Base-by-base conservation (phyloP, 2,329 filamentous ascomycete species). In the Cercospora beticola region DNA sequence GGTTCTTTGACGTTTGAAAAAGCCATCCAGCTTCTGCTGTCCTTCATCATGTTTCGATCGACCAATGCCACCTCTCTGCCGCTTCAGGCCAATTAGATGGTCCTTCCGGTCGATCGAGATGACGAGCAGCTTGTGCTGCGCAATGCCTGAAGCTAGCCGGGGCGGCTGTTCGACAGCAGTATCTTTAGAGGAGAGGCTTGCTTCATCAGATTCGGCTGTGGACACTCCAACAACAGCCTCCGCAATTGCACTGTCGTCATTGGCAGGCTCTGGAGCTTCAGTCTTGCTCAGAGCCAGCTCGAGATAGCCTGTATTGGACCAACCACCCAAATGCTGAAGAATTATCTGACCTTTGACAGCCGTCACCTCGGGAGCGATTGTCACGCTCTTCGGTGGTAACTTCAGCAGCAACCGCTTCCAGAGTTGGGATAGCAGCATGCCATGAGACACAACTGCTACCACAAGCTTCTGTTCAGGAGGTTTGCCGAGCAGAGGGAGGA, bases 21-120 rank as follows among this genome's bases (percentile, higher is more conserved):
- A 97, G 0, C 86, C 86, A 57, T 92, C 88, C 74, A 97, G 86
- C 18, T 86, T 92, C 76, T 86, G 89, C 79, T 97, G 94, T 58
- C 85, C 88, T 10, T 87, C 84, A 77, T 97, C 93, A 76, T 92
- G 89, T 66, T 86, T 85, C 46, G 91, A 86, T 74, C 90, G 95
- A 65, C 93, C 93, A 66, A 97, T 91, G 3, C 93, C 93, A 31
- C 92, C 92, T 26, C 90, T 84, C 8, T 92, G 94, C 79, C 92
- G 91, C 78, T 90, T 94, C 67, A 97, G 82, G 30, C 89, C 88
- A 56, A 83, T 80, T 2, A 97, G 85, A 79, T 97, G 94, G 4
- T 87, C 85, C 68, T 87, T 85, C 70, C 86, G 87, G 77, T 97
- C 94, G 71, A 93, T 84, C 5, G 82, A 82, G 57, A 86, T 78